Conservation (phyloP, 345 rosid species). For the rapeseed (Brassica napus) region DNA sequence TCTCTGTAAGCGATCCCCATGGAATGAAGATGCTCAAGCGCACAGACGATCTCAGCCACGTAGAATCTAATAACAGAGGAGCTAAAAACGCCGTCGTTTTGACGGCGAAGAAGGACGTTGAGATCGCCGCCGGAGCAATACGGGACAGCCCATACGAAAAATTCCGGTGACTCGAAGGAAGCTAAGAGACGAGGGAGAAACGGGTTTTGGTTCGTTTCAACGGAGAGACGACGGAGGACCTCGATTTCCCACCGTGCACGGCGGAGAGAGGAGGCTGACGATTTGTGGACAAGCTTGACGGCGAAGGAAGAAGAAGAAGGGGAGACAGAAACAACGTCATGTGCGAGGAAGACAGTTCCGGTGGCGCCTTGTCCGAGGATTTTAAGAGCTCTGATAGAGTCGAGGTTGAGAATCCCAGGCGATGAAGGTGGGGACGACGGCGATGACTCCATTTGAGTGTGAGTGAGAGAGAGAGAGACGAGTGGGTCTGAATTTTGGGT, state of each 20-base stretch:
- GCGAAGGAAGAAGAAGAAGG: constrained; percentile 50
- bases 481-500: constrained; percentile 29
- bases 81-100: constrained; percentile 78
- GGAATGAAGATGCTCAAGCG: constrained; percentile 75
- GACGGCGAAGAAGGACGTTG: constrained; percentile 74
- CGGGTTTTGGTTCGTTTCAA: constrained; percentile 47
- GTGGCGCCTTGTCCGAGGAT: constrained; percentile 88
- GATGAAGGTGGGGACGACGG: constrained; percentile 26
- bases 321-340: constrained; percentile 48
- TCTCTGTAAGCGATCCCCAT: constrained; percentile 82
- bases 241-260: constrained; percentile 88
- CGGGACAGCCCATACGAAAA: constrained; percentile 84
- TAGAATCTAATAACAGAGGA: constrained; percentile 75
- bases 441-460: constrained; percentile 34
- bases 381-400: constrained; percentile 59
- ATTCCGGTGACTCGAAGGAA: constrained; percentile 58
- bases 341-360: constrained; percentile 89
- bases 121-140: constrained; percentile 95
- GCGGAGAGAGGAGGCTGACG: constrained; percentile 55
- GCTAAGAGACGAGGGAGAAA: constrained; percentile 80
- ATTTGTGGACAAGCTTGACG: constrained; percentile 75
- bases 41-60: constrained; percentile 80
- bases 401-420: constrained; percentile 45
- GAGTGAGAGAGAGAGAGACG: constrained; percentile 31
- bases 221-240: constrained; percentile 58